Evolutionary conservation across 768 basidiomycete genomes (phyloP).

Genomic region (Rhizopogon roseolus): DNA sequence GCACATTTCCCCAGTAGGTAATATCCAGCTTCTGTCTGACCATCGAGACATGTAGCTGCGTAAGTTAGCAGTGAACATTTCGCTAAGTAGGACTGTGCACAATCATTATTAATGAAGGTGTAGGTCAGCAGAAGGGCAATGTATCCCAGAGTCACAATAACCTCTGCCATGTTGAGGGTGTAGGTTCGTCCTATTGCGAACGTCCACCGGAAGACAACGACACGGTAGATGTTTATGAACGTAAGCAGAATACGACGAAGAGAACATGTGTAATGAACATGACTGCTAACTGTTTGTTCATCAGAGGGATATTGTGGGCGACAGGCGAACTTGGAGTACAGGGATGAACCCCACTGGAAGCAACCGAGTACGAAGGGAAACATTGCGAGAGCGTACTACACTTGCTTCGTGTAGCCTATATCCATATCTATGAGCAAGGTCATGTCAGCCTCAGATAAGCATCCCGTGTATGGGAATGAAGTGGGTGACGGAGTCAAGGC

Average conservation of each 20-base stretch:
- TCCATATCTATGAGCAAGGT: neutral
- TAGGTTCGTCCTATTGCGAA: slow-evolving; percentile 38
- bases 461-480: too few relatives aligned
- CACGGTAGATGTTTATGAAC: slow-evolving; percentile 38
- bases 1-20: slow-evolving; percentile 25
- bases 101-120: slow-evolving; percentile 40
- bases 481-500: too few relatives aligned
- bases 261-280: slow-evolving; percentile 29
- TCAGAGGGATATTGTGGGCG: slow-evolving; percentile 5
- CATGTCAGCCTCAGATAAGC: neutral
- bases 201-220: slow-evolving; percentile 45
- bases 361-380: slow-evolving; percentile 16
- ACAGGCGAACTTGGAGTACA: slow-evolving; percentile 15
- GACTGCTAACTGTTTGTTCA: slow-evolving; percentile 9
- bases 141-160: slow-evolving; percentile 43
- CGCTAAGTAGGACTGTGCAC: neutral
- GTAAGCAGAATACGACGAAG: slow-evolving; percentile 33
- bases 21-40: slow-evolving; percentile 7
- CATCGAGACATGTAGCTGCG: slow-evolving; percentile 3
- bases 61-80: neutral
- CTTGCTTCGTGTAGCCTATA: slow-evolving; percentile 3
- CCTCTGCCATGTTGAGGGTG: slow-evolving; percentile 36
- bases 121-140: slow-evolving; percentile 38
- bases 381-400: slow-evolving; percentile 13
- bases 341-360: slow-evolving; percentile 21